Base-by-base conservation (phyloP, 371 early-diverging fungal species). In the Funneliformis caledonium region DNA sequence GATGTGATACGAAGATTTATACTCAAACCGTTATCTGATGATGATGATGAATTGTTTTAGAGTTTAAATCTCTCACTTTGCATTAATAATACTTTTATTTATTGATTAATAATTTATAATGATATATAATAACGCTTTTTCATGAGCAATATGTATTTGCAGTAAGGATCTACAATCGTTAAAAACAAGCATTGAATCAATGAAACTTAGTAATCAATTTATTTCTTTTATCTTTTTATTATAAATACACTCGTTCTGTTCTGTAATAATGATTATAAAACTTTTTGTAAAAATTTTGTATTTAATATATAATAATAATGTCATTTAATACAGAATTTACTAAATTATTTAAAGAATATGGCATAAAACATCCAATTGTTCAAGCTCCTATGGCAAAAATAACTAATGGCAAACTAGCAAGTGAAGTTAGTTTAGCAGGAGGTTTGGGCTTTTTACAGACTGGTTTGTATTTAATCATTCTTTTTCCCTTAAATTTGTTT, bases 371-470 rank as follows among this genome's bases (percentile, higher is more conserved):
- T 59, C 82, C 82, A 31, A 78, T 82, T 22, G 78, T 82, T 11
- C 47, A 48, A 2, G 82, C 82, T 12, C 78, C 82, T 4, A 82
- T 82, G 82, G 82, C 82, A n/a, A 45, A n/a, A 12, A 56, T 78
- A 37, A 12, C 31, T 50, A 77, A 78, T 19, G 37, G 33, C 12
- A 50, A 60, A n/a, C 62, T 82, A 22, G 78, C 78, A 12, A 37
- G 78, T 45, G 60, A 37, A 43, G 70, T 69, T 10, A 48, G 31
- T n/a, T 37, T 47, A 72, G 78, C 78, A 37, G 82, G 82, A 11
- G 82, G 78, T 8, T 61, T 82, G 26, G 72, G 82, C 7, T 82
- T 82, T 61, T 60, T 82, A n/a, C 69, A 47, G 9, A 72, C 65
- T 31, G 82, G 82, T 26, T 31, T 26, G 11, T 22, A 64, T 64